Evolutionary conservation across 2,329 filamentous ascomycete species (phyloP).

Genomic region (Cercospora zeae-maydis): DNA sequence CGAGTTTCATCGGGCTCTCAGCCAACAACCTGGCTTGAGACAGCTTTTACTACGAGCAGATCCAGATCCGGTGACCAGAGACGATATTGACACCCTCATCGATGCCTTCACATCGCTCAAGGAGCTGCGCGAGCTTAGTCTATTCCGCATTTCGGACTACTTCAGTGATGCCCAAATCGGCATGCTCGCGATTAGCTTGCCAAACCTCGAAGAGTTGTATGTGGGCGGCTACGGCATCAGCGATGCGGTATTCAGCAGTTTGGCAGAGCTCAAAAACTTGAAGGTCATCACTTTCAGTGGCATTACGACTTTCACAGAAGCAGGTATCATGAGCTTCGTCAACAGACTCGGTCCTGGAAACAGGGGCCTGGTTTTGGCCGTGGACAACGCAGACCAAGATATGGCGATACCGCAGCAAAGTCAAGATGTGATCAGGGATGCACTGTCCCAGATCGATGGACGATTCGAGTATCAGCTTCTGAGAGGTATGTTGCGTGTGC

Average conservation of each 20-base stretch:
- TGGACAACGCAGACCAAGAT: slow-evolving; percentile 47
- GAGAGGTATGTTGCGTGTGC: slow-evolving; percentile 37
- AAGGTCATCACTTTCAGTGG: slow-evolving; percentile 54
- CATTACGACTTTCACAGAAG: slow-evolving; percentile 53
- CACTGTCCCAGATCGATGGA: slow-evolving; percentile 43
- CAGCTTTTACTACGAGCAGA: slow-evolving; percentile 48
- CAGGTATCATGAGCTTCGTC: slow-evolving; percentile 50
- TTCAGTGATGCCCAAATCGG: slow-evolving; percentile 52
- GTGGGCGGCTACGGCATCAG: slow-evolving; percentile 55
- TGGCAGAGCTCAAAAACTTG: slow-evolving; percentile 50
- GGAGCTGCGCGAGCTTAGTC: slow-evolving; percentile 52
- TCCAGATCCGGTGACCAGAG: slow-evolving; percentile 44
- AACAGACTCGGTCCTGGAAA: slow-evolving; percentile 41
- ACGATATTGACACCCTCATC: slow-evolving; percentile 50
- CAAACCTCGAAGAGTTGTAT: slow-evolving; percentile 53
- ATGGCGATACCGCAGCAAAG: slow-evolving; percentile 40
- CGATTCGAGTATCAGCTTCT: slow-evolving; percentile 44
- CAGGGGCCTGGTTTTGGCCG: slow-evolving; percentile 41
- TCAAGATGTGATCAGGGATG: slow-evolving; percentile 39
- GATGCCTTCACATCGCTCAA: slow-evolving; percentile 51
- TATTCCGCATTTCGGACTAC: slow-evolving; percentile 51
- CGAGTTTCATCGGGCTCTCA: slow-evolving; percentile 53
- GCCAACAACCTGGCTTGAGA: slow-evolving; percentile 49
- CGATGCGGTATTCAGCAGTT: slow-evolving; percentile 46
- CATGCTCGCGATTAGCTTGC: slow-evolving; percentile 45